Evolutionary conservation across 345 rosid species (phyloP).

Genomic region (Brassica nigra): DNA sequence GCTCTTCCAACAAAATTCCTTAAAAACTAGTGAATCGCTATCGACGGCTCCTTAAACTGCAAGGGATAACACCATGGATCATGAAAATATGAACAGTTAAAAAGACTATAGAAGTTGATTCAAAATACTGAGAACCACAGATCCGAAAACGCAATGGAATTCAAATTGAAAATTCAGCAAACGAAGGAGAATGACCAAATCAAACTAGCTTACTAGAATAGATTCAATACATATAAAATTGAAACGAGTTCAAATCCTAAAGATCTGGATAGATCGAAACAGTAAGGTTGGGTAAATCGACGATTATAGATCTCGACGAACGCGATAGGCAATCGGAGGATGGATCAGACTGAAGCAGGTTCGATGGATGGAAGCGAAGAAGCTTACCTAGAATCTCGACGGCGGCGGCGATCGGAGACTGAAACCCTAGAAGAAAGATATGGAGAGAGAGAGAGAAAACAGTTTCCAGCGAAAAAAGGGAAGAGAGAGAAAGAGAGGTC

Average conservation of each 20-base stretch:
- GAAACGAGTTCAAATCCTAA: conserved; percentile 26
- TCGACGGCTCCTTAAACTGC: not conserved
- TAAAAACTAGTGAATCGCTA: not conserved
- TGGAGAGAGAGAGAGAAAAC: conserved; percentile 8
- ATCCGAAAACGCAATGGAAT: conserved; percentile 28
- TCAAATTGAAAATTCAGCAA: conserved; percentile 17
- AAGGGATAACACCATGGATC: conserved; percentile 1
- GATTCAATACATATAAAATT: not conserved
- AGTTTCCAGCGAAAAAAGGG: conserved; percentile 39
- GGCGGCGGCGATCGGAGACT: conserved; percentile 42
- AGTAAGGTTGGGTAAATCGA: not conserved
- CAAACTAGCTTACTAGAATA: not conserved
- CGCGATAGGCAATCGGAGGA: conserved; percentile 3
- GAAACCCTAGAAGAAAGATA: conserved; percentile 42
- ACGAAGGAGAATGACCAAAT: not conserved
- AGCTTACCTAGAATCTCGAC: conserved; percentile 32
- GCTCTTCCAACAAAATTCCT: not conserved
- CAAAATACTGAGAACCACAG: conserved; percentile 7
- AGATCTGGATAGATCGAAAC: not conserved
- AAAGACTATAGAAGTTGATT: not conserved
- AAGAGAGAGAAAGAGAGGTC: conserved; percentile 27
- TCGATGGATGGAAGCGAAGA: conserved; percentile 15
- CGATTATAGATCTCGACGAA: conserved; percentile 16
- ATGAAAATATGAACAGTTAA: not conserved
- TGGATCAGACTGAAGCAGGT: conserved; percentile 11